phyloP scores from a whole-genome alignment of 768 basidiomycete species.

The Hypsizygus marmoreus region DNA sequence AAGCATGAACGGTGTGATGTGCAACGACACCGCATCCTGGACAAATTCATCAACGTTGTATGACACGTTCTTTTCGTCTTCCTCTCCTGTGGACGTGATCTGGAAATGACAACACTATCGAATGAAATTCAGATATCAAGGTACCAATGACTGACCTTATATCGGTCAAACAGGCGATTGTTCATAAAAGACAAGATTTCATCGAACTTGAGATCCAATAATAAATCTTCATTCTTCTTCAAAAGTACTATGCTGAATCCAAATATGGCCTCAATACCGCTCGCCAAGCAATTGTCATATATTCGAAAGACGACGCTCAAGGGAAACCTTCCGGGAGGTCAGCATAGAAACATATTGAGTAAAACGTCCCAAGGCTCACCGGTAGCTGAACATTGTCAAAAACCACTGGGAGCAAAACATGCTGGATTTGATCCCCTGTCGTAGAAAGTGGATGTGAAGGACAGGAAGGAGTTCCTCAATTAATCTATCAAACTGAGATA shows the following conservation, averaged over 20 bases:
- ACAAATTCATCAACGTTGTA: conserved; percentile 85
- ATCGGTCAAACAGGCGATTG: conserved; percentile 77
- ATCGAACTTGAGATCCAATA: conserved; percentile 88
- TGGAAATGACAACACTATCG: conserved; percentile 16
- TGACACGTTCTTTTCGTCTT: conserved; percentile 29
- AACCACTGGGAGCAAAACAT: conserved; percentile 99
- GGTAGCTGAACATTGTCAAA: conserved; percentile 93
- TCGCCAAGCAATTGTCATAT: conserved; percentile 95
- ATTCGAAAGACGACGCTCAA: conserved; percentile 93
- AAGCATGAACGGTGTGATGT: conserved; percentile 95
- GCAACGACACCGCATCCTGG: conserved; percentile 79
- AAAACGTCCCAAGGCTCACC: conserved; percentile 44
- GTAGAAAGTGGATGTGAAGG: conserved; percentile 88
- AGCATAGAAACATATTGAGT: background rate
- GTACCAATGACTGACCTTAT: conserved; percentile 51
- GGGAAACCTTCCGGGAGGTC: conserved; percentile 68
- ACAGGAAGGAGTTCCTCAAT: conserved; percentile 92
- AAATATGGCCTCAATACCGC: conserved; percentile 96
- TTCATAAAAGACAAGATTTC: conserved; percentile 87
- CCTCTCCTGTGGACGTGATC: conserved; percentile 27
- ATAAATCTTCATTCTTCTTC: conserved; percentile 80
- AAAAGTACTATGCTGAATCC: conserved; percentile 89
- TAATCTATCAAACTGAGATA: conserved; percentile 82
- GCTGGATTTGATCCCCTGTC: conserved; percentile 94
- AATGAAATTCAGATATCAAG: no score